Percentiles rank a stretch among this genome's conserved stretches.
Evolutionary conservation across 2,329 filamentous ascomycete genomes (phyloP).

Genomic region (Phialophora expanda): DNA sequence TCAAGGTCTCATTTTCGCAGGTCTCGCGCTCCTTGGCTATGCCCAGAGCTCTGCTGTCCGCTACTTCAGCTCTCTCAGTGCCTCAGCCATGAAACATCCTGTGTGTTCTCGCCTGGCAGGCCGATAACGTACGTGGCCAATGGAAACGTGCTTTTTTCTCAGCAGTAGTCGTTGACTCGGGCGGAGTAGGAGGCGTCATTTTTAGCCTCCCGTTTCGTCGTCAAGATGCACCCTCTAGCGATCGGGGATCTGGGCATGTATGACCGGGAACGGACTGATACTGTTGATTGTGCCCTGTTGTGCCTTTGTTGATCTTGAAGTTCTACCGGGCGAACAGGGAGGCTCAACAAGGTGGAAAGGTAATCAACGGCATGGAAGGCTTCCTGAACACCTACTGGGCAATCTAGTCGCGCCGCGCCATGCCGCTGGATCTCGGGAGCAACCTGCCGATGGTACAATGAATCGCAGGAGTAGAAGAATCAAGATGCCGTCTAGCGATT

Average conservation of each 20-base stretch:
- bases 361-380: conserved; percentile 55
- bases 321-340: conserved; percentile 30
- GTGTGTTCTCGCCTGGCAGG: conserved; percentile 2
- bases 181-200: conserved; percentile 1
- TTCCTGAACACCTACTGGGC: conserved; percentile 48
- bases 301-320: conserved; percentile 27
- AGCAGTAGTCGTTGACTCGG: background rate
- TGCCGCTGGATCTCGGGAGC: too few relatives aligned
- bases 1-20: background rate
- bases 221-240: conserved; percentile 3
- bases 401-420: too few relatives aligned
- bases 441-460: too few relatives aligned
- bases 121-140: background rate
- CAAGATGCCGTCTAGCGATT: too few relatives aligned
- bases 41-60: background rate
- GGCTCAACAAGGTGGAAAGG: conserved; percentile 48
- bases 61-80: background rate
- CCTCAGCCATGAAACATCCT: background rate
- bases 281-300: conserved; percentile 24
- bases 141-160: background rate
- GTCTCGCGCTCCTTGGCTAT: conserved; percentile 3
- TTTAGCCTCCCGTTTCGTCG: background rate
- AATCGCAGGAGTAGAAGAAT: too few relatives aligned
- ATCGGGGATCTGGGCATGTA: background rate
- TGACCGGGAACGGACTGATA: conserved; percentile 26